These are phyloP conservation scores for Xylaria telfairii DNA, from an alignment of 495 filamentous ascomycete genomes.

Conservation along the genomic window DNA sequence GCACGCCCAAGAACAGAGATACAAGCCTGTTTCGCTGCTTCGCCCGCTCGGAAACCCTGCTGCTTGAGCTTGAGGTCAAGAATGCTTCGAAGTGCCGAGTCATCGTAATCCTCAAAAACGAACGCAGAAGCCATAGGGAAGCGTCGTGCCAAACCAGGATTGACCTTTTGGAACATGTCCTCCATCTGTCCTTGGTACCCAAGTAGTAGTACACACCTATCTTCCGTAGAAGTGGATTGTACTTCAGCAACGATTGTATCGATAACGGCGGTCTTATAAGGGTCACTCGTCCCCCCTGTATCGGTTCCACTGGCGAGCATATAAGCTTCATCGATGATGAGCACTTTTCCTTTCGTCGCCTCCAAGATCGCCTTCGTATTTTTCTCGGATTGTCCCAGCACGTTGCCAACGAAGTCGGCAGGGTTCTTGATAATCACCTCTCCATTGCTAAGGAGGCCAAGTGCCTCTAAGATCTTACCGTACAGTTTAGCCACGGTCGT, in stretches of 20 bases:
- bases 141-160: conserved; percentile 73
- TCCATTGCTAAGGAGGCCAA: conserved; percentile 65
- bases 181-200: conserved; percentile 82
- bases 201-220: conserved; percentile 77
- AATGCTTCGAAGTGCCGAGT: conserved; percentile 63
- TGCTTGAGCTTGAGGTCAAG: conserved; percentile 62
- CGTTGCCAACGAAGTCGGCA: conserved; percentile 71
- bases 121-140: conserved; percentile 73
- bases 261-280: conserved; percentile 68
- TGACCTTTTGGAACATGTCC: conserved; percentile 80
- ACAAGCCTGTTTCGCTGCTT: conserved; percentile 51
- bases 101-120: conserved; percentile 71
- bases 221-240: conserved; percentile 76
- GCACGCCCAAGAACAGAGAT: conserved; percentile 58
- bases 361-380: conserved; percentile 75
- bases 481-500: conserved; percentile 78
- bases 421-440: conserved; percentile 75
- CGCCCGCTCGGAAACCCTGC: conserved; percentile 52
- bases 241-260: conserved; percentile 87
- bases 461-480: conserved; percentile 65
- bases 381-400: conserved; percentile 69
- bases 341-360: conserved; percentile 67
- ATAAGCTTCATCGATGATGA: conserved; percentile 84
- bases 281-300: conserved; percentile 55
- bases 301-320: conserved; percentile 65